These are phyloP conservation scores for Cantharellus cinnabarinus DNA, from an alignment of 768 basidiomycete species.

Conservation along the genomic window DNA sequence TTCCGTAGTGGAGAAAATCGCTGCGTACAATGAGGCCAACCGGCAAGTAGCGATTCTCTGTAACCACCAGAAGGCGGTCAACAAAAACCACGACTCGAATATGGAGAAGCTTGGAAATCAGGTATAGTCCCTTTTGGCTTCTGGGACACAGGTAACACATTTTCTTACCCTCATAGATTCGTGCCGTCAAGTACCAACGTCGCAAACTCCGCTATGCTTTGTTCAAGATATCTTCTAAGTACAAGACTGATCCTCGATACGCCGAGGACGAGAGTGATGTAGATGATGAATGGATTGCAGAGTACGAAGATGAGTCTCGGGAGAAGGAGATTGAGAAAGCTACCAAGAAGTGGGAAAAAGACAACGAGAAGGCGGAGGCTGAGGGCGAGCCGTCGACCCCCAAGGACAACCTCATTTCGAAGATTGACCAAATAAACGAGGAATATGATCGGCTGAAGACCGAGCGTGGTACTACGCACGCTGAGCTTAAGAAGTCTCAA, in stretches of 20 bases:
- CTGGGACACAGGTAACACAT: not conserved
- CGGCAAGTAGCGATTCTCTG: slow-evolving; percentile 92
- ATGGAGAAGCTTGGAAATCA: slow-evolving; percentile 91
- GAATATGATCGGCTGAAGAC: slow-evolving; percentile 55
- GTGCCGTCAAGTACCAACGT: slow-evolving; percentile 82
- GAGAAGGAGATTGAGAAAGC: slow-evolving; percentile 73
- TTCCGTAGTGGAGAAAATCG: slow-evolving; percentile 85
- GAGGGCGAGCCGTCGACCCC: slow-evolving; percentile 42
- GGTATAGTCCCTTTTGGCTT: slow-evolving; percentile 25
- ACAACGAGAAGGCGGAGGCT: slow-evolving; percentile 68
- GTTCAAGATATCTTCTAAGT: slow-evolving; percentile 31
- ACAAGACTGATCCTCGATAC: slow-evolving; percentile 43
- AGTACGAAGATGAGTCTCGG: slow-evolving; percentile 58
- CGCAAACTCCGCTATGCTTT: slow-evolving; percentile 89
- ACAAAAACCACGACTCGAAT: slow-evolving; percentile 79
- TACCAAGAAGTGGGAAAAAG: slow-evolving; percentile 87
- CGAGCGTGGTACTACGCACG: slow-evolving; percentile 65
- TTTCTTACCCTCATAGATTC: slow-evolving; percentile 34
- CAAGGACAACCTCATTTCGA: slow-evolving; percentile 44
- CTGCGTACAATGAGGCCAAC: slow-evolving; percentile 94
- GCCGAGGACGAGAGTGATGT: slow-evolving; percentile 75
- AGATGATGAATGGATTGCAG: slow-evolving; percentile 75
- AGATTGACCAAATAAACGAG: slow-evolving; percentile 46
- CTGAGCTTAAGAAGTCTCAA: slow-evolving; percentile 41
- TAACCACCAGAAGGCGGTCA: slow-evolving; percentile 92